Evolutionary conservation across 163 green algal species (phyloP), one percentile per base, ranked within the genome.

Genomic region (Volvox carteri): DNA sequence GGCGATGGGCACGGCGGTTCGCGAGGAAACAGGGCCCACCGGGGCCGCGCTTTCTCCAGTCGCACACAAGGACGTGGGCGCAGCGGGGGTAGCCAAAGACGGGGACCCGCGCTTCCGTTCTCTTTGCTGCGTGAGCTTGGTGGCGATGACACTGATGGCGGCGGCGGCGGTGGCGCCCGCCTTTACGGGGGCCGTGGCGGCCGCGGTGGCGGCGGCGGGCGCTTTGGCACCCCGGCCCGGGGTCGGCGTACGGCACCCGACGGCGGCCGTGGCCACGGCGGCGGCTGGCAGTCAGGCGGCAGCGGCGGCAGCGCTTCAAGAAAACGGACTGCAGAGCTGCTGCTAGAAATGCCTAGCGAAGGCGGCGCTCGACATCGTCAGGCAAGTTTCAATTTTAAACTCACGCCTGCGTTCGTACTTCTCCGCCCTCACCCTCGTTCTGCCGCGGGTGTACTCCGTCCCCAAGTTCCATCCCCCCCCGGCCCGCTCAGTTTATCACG

Each of bases 41-140:
- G 73, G 14, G 73, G 44, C 44, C 33, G 73, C 33, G n/a, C 35
- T 46, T 46, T 46, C 67, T 44, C 1, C 6, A 28, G 73, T n/a
- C 23, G 73, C 44, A 44, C 25, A 25, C 33, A 67, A 42, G 73
- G 73, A 5, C 44, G 30, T 8, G 44, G 73, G 1, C 25, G 75
- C 75, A 48, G 75, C 48, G 11, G 75, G 1, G 72, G 72, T 39
- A 21, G 72, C 18, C 41, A 23, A 16, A 6, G 62, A 39, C 73
- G 73, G 2, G 78, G 78, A 19, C 78, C 78, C 23, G n/a, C 28
- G 14, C 78, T 86, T 60, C 78, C 78, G 6, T 74, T 25, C 28
- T 37, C 78, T 5, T 41, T 86, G 56, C 4, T 86, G 30, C 25
- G n/a, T 19, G 78, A 86, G 78, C 78, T 86, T 28, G 78, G 78